phyloP scores from a whole-genome alignment of 805 yeast genomes.

The Brettanomyces sp. region DNA sequence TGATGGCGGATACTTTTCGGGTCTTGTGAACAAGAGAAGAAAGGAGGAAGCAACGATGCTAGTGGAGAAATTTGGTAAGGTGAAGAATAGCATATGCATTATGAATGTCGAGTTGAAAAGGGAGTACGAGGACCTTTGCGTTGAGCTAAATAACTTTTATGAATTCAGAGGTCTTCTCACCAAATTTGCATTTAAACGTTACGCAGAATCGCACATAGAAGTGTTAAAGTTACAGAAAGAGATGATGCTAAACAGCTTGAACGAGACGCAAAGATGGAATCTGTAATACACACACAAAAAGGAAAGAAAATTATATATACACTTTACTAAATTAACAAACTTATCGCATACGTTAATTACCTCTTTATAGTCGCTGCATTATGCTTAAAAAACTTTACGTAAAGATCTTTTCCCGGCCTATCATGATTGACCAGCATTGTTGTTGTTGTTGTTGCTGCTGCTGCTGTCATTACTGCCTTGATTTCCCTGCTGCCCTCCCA shows the following conservation, averaged over 20 bases:
- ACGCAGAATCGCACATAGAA: conserved; percentile 20
- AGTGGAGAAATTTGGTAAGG: conserved; percentile 29
- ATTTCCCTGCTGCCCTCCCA: conserved; percentile 31
- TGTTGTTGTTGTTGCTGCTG: background rate
- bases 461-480: background rate
- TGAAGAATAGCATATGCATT: conserved; percentile 31
- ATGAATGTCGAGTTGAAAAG: conserved; percentile 38
- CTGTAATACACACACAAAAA: no score
- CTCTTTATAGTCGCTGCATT: no score
- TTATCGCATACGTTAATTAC: no score
- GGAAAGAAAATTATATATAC: no score
- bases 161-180: conserved; percentile 38
- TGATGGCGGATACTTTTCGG: conserved; percentile 1
- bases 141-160: conserved; percentile 51
- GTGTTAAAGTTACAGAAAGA: conserved; percentile 14
- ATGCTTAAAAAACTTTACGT: no score
- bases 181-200: conserved; percentile 27
- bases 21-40: conserved; percentile 44
- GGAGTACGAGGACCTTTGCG: conserved; percentile 55
- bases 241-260: conserved; percentile 11
- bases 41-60: conserved; percentile 37
- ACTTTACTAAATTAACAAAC: no score
- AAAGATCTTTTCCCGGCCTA: no score
- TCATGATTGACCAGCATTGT: no score
- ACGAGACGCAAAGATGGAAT: background rate